Evolutionary conservation across 768 basidiomycete genomes (phyloP).

Genomic region (Gloeopeniophorella convolvens): DNA sequence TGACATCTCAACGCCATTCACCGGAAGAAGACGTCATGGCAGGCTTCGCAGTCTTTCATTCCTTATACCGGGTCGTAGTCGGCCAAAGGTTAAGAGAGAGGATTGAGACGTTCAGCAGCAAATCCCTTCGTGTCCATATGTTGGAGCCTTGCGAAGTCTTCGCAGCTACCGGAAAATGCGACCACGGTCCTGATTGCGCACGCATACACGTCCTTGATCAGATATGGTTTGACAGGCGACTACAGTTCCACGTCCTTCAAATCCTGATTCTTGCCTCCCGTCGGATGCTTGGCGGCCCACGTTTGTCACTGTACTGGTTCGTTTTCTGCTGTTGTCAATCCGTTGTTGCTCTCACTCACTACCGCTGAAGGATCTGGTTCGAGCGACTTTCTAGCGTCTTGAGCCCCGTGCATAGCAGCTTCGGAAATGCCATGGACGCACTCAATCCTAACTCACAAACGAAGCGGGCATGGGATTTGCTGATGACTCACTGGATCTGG

Average conservation of each 20-base stretch:
- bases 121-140: not conserved
- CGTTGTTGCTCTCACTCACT: not conserved
- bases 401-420: constrained; percentile 5
- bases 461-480: not conserved
- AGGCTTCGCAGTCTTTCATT: not conserved
- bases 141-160: constrained; percentile 13
- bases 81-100: constrained; percentile 1
- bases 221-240: constrained; percentile 10
- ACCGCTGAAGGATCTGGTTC: constrained; percentile 10
- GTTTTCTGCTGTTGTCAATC: not conserved
- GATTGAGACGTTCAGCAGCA: constrained; percentile 3
- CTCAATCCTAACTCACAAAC: not conserved
- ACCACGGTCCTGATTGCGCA: constrained; percentile 1
- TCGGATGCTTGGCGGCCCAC: not conserved
- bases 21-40: not conserved
- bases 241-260: constrained; percentile 15
- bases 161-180: constrained; percentile 2
- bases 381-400: constrained; percentile 17
- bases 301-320: not conserved
- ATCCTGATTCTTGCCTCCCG: constrained; percentile 1
- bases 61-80: not conserved
- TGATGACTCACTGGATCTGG: constrained; percentile 15
- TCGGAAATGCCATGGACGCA: constrained; percentile 4
- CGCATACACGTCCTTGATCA: constrained; percentile 6
- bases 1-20: not conserved